Base-by-base conservation (phyloP, 805 yeast species). In the Suhomyces kilbournensis region DNA sequence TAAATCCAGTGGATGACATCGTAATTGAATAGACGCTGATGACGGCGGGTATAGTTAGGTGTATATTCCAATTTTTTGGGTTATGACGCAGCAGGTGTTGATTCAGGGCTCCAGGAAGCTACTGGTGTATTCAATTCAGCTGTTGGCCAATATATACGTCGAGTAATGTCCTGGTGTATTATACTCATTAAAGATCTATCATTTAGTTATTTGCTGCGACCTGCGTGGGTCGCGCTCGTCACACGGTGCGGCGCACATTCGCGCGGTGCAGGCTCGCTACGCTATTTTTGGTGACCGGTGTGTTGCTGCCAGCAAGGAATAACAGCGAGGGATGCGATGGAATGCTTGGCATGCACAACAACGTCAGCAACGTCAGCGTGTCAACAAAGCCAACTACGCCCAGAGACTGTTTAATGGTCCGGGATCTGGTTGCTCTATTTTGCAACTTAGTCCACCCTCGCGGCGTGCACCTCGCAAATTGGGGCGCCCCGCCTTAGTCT, bases 1-100 rank as follows among this genome's bases (percentile, higher is more conserved):
- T 67, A 48, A 53, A 60, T 40, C 64, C 65, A 14, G 67, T 53
- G 10, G 63, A 45, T n/a, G 65, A 56, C 66, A 62, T 60, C 40
- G 46, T 28, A 3, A 20, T 26, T 23, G 5, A 23, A 7, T 4
- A 23, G 25, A 3, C 7, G 39, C 23, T 28, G 47, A 28, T 3
- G 47, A 7, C 10, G 34, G 12, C 26, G 17, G 22, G n/a, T n/a
- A 23, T 23, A 20, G 17, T 17, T 5, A 2, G 17, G n/a, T n/a
- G n/a, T n/a, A n/a, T n/a, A n/a, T n/a, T n/a, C n/a, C n/a, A n/a
- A n/a, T n/a, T 22, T 20, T 22, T 22, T 22, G 1, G 7, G 25
- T 22, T 22, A 22, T 7, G 20, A 12, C 10, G 19, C 9, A 9
- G 20, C 6, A n/a, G 20, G 20, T 35, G 12, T 35, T 12, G 5